A percentile compares a stretch with the other conserved stretches of the same genome.
These are phyloP conservation scores for Fusarium oligoseptatum DNA, from an alignment of 2,329 filamentous ascomycete genomes.

Conservation along the genomic window DNA sequence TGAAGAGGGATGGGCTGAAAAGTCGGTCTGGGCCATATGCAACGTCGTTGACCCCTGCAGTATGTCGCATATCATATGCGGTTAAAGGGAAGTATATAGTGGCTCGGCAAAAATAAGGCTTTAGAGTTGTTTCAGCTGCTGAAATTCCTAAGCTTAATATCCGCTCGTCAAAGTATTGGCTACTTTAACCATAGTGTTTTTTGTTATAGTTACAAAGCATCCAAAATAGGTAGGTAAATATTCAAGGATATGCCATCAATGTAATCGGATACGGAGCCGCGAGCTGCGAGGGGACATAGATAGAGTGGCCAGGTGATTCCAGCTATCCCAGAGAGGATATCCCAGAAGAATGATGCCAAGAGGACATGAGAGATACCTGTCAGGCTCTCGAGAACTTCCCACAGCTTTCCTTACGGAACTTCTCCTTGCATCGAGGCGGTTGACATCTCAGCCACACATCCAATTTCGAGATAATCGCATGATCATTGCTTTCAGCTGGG, in stretches of 20 bases:
- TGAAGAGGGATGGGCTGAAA: background rate
- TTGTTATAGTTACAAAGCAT: background rate
- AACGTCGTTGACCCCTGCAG: background rate
- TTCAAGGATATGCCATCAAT: background rate
- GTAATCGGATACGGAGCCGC: background rate
- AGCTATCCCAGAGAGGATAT: background rate
- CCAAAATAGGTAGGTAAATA: background rate
- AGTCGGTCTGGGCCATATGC: background rate
- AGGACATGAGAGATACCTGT: background rate
- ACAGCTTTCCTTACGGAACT: background rate
- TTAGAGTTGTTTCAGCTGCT: background rate
- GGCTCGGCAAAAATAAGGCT: background rate
- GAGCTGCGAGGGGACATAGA: background rate
- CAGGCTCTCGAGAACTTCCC: background rate
- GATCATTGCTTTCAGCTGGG: background rate
- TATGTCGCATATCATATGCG: background rate
- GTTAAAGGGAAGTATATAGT: background rate
- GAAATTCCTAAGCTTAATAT: background rate
- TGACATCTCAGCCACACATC: background rate
- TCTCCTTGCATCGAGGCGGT: background rate
- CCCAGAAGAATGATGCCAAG: background rate
- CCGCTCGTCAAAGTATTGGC: background rate
- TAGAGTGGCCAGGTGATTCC: background rate
- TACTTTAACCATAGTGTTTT: background rate
- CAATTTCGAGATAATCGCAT: background rate